Evolutionary conservation across 139 green algal species (phyloP), one percentile per base, ranked within the genome.

Genomic region (Auxenochlorella protothecoides): DNA sequence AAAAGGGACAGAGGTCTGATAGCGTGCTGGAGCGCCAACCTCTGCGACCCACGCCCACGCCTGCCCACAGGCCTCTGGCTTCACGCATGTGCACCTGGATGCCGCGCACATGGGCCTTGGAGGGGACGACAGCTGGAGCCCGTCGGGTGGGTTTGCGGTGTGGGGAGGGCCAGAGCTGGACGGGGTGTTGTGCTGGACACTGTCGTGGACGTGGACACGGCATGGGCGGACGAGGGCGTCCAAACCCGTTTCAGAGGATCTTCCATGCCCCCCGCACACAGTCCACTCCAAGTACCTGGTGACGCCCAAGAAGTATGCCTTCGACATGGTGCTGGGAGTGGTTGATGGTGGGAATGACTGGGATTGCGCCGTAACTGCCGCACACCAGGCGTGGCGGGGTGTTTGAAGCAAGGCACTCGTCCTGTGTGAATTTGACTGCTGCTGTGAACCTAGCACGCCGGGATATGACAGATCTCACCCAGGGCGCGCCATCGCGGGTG

Each of bases 51-150:
- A 15, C 5, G 2, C 15, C 6, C 2, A 12, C 10, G 16, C 56
- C 65, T 60, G 53, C n/a, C 9, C 16, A 55, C 72, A 76, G 72
- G 9, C 72, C 14, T 67, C 27, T 51, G 61, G 61, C 44, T 70
- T 68, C 54, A 83, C 73, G 12, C 81, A 93, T 70, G 65, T 97
- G 66, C 83, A 93, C 70, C 54, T 98, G 72, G 93, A 98, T 73
- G 76, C 83, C 52, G 63, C 66, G 3, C 89, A 97, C 78, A 97
- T 98, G 90, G 93, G 93, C 0, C 81, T 97, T 13, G 93, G 93
- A 12, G 93, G 93, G 2, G 93, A 98, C 80, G 92, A 97, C 83
- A 92, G 81, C 75, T 98, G 93, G 93, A 91, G 78, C 55, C 93
- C 93, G 2, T 84, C 76, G 53, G 87, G 73, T 84, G 78, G 51